Evolutionary conservation across 1,284 basidiomycete species (phyloP).

Genomic region (Ustilago shanxiensis): DNA sequence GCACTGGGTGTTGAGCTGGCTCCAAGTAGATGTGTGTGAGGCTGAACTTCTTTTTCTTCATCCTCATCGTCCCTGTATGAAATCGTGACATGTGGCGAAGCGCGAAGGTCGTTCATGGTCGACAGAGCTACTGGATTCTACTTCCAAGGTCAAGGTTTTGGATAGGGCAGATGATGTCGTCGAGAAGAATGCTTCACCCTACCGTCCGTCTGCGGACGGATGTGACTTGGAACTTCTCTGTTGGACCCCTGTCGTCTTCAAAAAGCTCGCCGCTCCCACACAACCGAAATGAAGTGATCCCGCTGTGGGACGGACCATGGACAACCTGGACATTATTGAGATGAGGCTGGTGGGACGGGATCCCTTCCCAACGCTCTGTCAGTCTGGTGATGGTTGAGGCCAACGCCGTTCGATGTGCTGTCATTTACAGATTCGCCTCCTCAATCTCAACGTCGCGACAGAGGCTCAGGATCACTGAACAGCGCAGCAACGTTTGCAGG

Average conservation of each 20-base stretch:
- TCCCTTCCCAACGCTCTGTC: background rate
- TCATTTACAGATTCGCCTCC: background rate
- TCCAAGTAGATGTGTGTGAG: constrained; percentile 15
- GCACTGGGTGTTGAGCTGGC: background rate
- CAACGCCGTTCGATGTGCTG: background rate
- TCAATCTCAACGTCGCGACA: no score
- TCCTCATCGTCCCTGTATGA: constrained; percentile 28
- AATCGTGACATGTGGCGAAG: constrained; percentile 24
- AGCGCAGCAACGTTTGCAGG: no score
- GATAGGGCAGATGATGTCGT: background rate
- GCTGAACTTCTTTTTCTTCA: background rate
- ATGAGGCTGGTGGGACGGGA: background rate
- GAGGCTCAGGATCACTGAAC: no score
- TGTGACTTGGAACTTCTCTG: background rate
- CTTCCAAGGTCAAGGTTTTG: background rate
- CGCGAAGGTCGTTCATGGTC: constrained; percentile 11
- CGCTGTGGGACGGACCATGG: background rate
- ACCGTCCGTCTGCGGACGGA: background rate
- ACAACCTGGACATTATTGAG: background rate
- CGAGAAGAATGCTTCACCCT: background rate
- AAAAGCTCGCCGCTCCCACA: background rate
- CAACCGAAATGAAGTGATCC: constrained; percentile 5
- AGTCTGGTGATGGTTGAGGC: no score
- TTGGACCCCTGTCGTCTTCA: background rate
- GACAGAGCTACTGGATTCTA: background rate